Evolutionary conservation across 352 stramenopile genomes (phyloP).

Genomic region (Thraustotheca clavata): DNA sequence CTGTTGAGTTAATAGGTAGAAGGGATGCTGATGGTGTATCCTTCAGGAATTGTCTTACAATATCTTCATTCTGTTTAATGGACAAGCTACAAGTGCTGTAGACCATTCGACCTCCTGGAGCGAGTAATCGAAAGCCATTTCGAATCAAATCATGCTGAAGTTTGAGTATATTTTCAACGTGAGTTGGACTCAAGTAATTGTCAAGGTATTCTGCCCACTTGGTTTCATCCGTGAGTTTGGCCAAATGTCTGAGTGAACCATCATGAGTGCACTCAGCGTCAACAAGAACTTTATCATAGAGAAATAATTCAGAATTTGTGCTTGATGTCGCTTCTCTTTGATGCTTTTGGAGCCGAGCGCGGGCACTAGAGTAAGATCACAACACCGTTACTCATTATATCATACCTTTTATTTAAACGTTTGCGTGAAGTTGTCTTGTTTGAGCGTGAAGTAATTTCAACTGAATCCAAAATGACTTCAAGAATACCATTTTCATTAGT

Average conservation of each 20-base stretch:
- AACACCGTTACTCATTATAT: not conserved
- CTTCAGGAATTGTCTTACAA: conserved; percentile 78
- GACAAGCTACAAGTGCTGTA: conserved; percentile 95
- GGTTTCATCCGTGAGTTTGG: conserved; percentile 48
- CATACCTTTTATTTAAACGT: conserved; percentile 84
- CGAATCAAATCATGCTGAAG: conserved; percentile 53
- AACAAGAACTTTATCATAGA: conserved; percentile 93
- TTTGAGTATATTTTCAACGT: conserved; percentile 51
- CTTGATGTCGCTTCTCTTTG: conserved; percentile 14
- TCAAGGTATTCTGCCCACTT: conserved; percentile 75
- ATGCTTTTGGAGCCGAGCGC: conserved; percentile 39
- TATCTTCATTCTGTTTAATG: conserved; percentile 88
- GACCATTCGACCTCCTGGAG: conserved; percentile 82
- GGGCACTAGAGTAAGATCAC: conserved; percentile 28
- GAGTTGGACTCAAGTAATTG: conserved; percentile 43
- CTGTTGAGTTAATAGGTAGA: conserved; percentile 28
- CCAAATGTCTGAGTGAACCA: conserved; percentile 86
- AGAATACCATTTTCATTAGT: conserved; percentile 19
- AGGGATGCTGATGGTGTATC: conserved; percentile 32
- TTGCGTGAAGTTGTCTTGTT: conserved; percentile 57
- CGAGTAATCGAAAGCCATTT: conserved; percentile 86
- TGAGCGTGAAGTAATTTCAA: conserved; percentile 45
- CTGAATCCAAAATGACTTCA: conserved; percentile 54
- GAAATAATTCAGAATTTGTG: conserved; percentile 2
- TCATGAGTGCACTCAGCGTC: conserved; percentile 95